A percentile compares a stretch with the other conserved stretches of the same genome.
Conservation (phyloP, 352 stramenopile species). For the Phytophthora quininea region DNA sequence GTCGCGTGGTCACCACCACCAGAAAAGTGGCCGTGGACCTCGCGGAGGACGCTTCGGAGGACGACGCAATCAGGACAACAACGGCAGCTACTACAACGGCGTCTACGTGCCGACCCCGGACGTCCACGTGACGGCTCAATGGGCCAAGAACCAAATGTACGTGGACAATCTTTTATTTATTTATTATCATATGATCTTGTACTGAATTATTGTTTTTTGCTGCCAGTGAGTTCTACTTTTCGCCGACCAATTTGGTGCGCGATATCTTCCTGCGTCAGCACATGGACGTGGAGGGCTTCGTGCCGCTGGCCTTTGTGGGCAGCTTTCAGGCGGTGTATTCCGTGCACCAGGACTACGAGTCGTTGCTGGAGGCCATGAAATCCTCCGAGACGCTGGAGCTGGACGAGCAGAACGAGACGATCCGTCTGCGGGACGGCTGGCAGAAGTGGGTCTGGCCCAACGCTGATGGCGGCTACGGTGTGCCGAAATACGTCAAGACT, state of each 20-base stretch:
- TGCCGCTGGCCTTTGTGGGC: conserved; percentile 89
- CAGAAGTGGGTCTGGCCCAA: conserved; percentile 91
- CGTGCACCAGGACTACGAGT: conserved; percentile 85
- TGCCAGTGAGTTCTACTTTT: conserved; percentile 87
- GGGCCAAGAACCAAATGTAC: conserved; percentile 87
- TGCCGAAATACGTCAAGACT: conserved; percentile 91
- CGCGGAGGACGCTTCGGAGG: conserved; percentile 43
- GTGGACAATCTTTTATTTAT: conserved; percentile 25
- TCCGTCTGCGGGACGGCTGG: conserved; percentile 86
- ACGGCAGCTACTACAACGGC: conserved; percentile 78
- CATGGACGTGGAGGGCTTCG: conserved; percentile 90
- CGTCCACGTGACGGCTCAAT: conserved; percentile 71
- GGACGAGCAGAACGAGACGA: conserved; percentile 91
- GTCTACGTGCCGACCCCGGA: conserved; percentile 82
- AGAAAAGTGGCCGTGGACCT: conserved; percentile 22
- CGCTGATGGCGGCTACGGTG: conserved; percentile 78
- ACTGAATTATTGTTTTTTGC: background rate
- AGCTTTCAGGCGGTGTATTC: conserved; percentile 90
- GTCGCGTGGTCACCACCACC: conserved; percentile 6
- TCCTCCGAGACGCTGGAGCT: conserved; percentile 72
- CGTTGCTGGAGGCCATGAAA: conserved; percentile 78
- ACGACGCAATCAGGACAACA: conserved; percentile 51
- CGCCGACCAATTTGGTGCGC: conserved; percentile 80
- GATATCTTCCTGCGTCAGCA: conserved; percentile 87
- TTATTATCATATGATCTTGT: background rate